Conservation (phyloP, 2,329 filamentous ascomycete genomes). For the Magnaporthiopsis incrustans region DNA sequence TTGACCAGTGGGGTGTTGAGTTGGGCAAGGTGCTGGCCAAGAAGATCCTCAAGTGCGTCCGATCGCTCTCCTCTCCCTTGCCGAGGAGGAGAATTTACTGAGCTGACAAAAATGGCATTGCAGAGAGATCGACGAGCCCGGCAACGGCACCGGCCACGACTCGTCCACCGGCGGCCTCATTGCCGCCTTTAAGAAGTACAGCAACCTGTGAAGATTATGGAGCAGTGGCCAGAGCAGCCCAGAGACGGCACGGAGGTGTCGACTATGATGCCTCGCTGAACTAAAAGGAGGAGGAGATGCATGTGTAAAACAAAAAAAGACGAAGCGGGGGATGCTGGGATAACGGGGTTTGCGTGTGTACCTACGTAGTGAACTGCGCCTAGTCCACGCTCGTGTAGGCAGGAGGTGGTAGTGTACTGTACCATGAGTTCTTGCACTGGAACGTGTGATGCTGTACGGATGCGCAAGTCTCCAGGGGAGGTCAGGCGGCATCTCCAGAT, state of each 20-base stretch:
- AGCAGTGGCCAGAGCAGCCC: neutral
- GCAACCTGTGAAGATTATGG: conserved; percentile 31
- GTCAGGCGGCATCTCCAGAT: neutral
- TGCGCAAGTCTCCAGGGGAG: too few species aligned
- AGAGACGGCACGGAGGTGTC: neutral
- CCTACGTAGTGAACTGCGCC: neutral
- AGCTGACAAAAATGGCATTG: conserved; percentile 11
- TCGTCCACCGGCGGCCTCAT: conserved; percentile 82
- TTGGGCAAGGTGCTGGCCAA: conserved; percentile 93
- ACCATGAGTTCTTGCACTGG: too few species aligned
- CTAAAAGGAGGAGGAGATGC: neutral
- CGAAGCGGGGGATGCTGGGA: neutral
- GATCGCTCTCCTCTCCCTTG: neutral
- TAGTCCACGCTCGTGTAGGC: neutral
- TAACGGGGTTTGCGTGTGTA: neutral
- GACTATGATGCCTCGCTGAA: neutral
- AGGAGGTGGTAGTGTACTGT: too few species aligned
- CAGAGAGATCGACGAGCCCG: conserved; percentile 72
- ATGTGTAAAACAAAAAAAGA: neutral
- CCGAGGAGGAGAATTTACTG: neutral
- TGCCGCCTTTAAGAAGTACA: conserved; percentile 79
- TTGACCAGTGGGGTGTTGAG: conserved; percentile 99
- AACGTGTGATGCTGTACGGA: too few species aligned
- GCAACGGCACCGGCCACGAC: conserved; percentile 68
- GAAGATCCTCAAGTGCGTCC: conserved; percentile 59